Evolutionary conservation across 352 stramenopile species (phyloP).

Genomic region (Phytopythium oedochilum): DNA sequence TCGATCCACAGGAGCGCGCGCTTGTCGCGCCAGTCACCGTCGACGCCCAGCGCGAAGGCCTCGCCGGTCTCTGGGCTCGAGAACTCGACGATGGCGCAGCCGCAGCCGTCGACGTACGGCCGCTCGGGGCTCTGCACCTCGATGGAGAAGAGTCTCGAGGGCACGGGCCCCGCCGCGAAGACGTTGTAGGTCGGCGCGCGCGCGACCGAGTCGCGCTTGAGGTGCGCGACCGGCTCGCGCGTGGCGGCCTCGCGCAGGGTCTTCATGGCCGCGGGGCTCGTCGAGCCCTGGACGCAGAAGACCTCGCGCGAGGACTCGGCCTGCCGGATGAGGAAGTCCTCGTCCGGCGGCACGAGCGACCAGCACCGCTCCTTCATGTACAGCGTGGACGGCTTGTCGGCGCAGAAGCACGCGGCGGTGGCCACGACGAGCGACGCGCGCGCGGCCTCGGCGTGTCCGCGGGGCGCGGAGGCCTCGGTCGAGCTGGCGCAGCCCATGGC

Average conservation of each 20-base stretch:
- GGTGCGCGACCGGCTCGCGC: slow-evolving; percentile 27
- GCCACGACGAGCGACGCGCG: slow-evolving; percentile 14
- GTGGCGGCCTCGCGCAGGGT: slow-evolving; percentile 17
- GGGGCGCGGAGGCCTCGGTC: slow-evolving; percentile 14
- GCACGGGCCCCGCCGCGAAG: slow-evolving; percentile 21
- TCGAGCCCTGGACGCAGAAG: slow-evolving; percentile 30
- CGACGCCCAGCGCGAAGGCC: slow-evolving; percentile 26
- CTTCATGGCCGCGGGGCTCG: slow-evolving; percentile 21
- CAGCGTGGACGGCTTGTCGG: slow-evolving; percentile 23
- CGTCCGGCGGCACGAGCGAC: slow-evolving; percentile 14
- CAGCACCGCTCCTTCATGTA: slow-evolving; percentile 32
- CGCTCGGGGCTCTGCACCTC: slow-evolving; percentile 6
- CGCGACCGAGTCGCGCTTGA: slow-evolving; percentile 31
- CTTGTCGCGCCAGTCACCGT: slow-evolving; percentile 21
- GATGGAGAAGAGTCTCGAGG: slow-evolving; percentile 28
- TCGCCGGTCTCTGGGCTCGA: slow-evolving; percentile 15
- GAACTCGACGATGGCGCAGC: slow-evolving; percentile 23
- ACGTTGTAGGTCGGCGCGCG: slow-evolving; percentile 34
- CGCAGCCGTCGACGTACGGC: not conserved
- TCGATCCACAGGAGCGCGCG: slow-evolving; percentile 34
- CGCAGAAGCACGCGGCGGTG: slow-evolving; percentile 17
- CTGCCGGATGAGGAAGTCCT: slow-evolving; percentile 31
- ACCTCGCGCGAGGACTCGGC: slow-evolving; percentile 21
- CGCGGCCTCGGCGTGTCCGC: slow-evolving; percentile 9
- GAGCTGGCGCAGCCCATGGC: slow-evolving; percentile 38